Percentiles rank a stretch among this genome's conserved stretches.
Conservation (phyloP, 768 basidiomycete species). For the Cubamyces lactineus region DNA sequence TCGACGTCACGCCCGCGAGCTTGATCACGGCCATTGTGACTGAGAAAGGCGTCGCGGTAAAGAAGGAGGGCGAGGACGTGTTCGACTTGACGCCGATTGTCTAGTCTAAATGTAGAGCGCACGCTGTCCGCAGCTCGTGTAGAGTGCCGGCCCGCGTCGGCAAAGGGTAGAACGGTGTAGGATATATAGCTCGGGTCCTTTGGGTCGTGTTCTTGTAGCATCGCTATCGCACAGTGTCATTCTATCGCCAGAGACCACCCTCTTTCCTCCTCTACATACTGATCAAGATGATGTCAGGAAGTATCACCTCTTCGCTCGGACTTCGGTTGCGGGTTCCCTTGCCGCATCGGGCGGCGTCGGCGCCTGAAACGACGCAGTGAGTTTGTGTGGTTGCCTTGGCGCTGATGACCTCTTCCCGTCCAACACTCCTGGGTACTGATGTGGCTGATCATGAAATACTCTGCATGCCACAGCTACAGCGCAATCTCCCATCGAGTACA, state of each 20-base stretch:
- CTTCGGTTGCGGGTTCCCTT: too few species aligned
- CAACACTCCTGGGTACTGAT: background rate
- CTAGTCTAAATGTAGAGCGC: slow-evolving; percentile 37
- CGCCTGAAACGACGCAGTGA: background rate
- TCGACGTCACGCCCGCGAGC: slow-evolving; percentile 94
- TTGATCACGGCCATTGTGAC: slow-evolving; percentile 95
- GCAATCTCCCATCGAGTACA: too few species aligned
- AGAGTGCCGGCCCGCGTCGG: background rate
- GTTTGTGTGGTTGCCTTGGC: background rate
- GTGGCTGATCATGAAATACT: too few species aligned
- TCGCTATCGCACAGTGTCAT: background rate
- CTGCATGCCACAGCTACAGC: too few species aligned
- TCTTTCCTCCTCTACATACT: background rate
- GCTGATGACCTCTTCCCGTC: background rate
- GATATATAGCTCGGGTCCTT: slow-evolving; percentile 1
- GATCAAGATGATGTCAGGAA: too few species aligned
- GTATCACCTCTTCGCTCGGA: too few species aligned
- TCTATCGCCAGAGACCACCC: background rate
- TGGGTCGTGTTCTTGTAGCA: background rate
- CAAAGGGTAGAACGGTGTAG: background rate
- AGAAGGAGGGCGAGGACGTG: slow-evolving; percentile 52
- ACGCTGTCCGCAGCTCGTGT: background rate
- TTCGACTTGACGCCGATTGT: slow-evolving; percentile 73
- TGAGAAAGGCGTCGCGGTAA: slow-evolving; percentile 90
- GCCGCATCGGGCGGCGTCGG: too few species aligned